Conservation (phyloP, 495 filamentous ascomycete species). For the Aspergillus campestris region DNA sequence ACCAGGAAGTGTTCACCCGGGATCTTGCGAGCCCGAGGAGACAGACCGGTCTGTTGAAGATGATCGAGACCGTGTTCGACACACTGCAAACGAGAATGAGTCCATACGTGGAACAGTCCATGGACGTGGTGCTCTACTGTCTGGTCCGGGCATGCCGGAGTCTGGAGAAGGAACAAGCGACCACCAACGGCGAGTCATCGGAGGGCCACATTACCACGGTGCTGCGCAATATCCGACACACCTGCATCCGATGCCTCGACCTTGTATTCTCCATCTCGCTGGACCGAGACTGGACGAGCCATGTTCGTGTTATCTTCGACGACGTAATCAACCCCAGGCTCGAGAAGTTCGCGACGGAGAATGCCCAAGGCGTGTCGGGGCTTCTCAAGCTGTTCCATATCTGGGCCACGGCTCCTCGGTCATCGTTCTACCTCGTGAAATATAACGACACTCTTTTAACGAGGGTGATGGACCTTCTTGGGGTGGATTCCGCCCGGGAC, state of each 20-base stretch:
- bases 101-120: constrained; percentile 51
- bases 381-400: constrained; percentile 70
- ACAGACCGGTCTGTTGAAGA: constrained; percentile 80
- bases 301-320: constrained; percentile 57
- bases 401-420: constrained; percentile 62
- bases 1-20: constrained; percentile 40
- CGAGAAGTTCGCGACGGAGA: constrained; percentile 74
- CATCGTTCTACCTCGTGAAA: constrained; percentile 57
- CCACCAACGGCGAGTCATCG: constrained; percentile 29
- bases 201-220: constrained; percentile 45
- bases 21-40: constrained; percentile 58
- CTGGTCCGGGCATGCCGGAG: constrained; percentile 60
- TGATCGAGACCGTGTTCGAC: constrained; percentile 81
- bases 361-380: constrained; percentile 78
- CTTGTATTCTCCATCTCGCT: constrained; percentile 63
- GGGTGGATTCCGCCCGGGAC: constrained; percentile 69
- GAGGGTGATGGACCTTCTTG: constrained; percentile 63
- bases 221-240: constrained; percentile 61
- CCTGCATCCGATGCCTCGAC: constrained; percentile 69
- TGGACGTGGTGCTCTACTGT: constrained; percentile 72
- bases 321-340: constrained; percentile 70
- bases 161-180: constrained; percentile 30
- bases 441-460: constrained; percentile 55
- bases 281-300: constrained; percentile 60
- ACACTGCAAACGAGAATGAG: constrained; percentile 63